Conservation (phyloP, 805 yeast genomes). For the Wickerhamiella kurtzmanii region DNA sequence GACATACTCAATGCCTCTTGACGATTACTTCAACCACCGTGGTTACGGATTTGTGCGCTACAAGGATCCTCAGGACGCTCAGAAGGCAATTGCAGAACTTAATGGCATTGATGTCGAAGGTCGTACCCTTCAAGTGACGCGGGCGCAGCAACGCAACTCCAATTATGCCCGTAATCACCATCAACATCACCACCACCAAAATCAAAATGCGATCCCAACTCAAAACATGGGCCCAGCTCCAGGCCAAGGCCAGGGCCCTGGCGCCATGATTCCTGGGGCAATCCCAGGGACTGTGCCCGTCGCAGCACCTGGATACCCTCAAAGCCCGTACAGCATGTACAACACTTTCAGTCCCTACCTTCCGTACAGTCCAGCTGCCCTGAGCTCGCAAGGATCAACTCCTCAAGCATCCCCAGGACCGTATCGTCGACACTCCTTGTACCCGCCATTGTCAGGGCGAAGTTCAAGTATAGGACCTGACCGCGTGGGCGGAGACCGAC, state of each 20-base stretch:
- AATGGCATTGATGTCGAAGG: conserved; percentile 31
- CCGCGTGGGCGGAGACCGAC: background rate
- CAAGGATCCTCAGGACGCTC: conserved; percentile 31
- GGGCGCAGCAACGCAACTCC: conserved; percentile 29
- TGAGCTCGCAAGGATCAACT: background rate
- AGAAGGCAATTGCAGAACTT: conserved; percentile 37
- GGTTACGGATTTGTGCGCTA: conserved; percentile 48
- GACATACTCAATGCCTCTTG: conserved; percentile 40
- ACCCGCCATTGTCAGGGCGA: no score
- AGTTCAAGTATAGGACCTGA: background rate
- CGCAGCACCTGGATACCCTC: no score
- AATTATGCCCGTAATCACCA: conserved; percentile 2
- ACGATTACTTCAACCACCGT: conserved; percentile 23
- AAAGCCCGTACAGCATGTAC: background rate
- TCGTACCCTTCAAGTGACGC: conserved; percentile 27
- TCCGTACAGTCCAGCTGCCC: background rate
- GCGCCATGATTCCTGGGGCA: background rate
- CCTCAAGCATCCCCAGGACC: background rate
- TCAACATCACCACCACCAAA: background rate
- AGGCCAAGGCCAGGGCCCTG: background rate
- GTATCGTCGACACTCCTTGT: background rate
- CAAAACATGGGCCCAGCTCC: background rate
- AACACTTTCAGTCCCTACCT: background rate
- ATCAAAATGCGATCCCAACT: background rate
- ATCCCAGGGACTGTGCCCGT: no score